Percentiles rank a stretch among this genome's conserved stretches.
These are phyloP conservation scores for Neolecta irregularis DNA, from an alignment of 1,139 yeast genomes.

Conservation along the genomic window DNA sequence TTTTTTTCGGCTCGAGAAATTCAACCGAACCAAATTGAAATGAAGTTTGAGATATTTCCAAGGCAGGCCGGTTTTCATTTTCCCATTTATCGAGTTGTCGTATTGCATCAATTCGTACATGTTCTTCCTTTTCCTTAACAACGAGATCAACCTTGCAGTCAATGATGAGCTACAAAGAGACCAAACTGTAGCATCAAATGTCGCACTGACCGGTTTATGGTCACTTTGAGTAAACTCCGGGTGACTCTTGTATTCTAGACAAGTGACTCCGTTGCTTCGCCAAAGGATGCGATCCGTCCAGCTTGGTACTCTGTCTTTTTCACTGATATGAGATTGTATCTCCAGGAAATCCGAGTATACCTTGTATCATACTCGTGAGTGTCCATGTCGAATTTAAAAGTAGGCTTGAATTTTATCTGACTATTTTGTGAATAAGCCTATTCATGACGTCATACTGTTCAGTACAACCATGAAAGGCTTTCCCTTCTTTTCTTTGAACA, in stretches of 20 bases:
- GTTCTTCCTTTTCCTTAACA: constrained; percentile 4
- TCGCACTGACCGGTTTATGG: constrained; percentile 56
- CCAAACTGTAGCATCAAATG: constrained; percentile 24
- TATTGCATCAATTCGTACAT: constrained; percentile 2
- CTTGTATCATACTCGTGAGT: constrained; percentile 16
- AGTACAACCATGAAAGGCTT: constrained; percentile 43
- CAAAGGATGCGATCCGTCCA: constrained; percentile 54
- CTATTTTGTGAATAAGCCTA: too few species aligned
- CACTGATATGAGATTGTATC: constrained; percentile 29
- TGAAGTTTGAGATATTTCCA: constrained; percentile 1
- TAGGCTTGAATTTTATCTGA: constrained; percentile 54
- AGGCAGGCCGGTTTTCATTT: constrained; percentile 10
- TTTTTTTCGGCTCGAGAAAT: constrained; percentile 1
- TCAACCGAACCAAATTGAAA: constrained; percentile 1
- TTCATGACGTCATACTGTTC: too few species aligned
- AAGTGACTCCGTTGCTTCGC: constrained; percentile 2
- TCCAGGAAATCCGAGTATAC: neutral
- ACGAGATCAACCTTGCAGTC: constrained; percentile 6
- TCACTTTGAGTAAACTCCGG: constrained; percentile 41
- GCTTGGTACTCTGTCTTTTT: constrained; percentile 51
- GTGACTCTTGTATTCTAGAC: constrained; percentile 17
- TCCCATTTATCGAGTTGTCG: constrained; percentile 9
- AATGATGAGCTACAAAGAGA: neutral
- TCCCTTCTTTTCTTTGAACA: constrained; percentile 37
- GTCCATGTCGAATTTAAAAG: constrained; percentile 42